Conservation (phyloP, 2,329 filamentous ascomycete genomes). For the Alternaria gaisen region DNA sequence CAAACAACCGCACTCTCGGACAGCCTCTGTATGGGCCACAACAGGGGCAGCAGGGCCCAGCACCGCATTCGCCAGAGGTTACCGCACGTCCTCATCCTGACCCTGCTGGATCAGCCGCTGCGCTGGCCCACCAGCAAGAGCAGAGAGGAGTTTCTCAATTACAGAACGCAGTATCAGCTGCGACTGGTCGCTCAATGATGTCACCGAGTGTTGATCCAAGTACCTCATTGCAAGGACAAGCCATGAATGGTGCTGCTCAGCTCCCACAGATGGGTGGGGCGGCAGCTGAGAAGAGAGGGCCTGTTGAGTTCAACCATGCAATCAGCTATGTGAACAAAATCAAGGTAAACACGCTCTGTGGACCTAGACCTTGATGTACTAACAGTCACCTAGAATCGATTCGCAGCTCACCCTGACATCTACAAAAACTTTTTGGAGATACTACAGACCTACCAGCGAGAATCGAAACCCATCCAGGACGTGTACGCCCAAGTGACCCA, state of each 20-base stretch:
- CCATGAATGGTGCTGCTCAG: conserved; percentile 68
- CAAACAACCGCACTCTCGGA: conserved; percentile 54
- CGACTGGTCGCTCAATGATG: conserved; percentile 63
- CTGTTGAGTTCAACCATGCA: conserved; percentile 98
- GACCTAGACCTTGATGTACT: conserved; percentile 11
- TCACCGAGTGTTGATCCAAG: conserved; percentile 58
- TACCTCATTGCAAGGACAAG: conserved; percentile 64
- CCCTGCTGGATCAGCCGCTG: conserved; percentile 53
- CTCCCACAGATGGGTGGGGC: conserved; percentile 65
- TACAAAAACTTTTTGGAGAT: conserved; percentile 99
- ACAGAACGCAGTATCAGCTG: conserved; percentile 70
- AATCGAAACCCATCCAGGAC: conserved; percentile 98
- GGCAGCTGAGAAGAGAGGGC: conserved; percentile 79
- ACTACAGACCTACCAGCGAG: conserved; percentile 94
- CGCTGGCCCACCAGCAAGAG: conserved; percentile 67
- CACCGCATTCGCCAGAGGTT: conserved; percentile 50
- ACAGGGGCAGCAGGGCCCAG: conserved; percentile 43
- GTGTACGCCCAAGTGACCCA: conserved; percentile 97
- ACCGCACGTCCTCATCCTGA: conserved; percentile 50
- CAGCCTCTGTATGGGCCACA: conserved; percentile 50
- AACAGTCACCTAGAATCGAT: conserved; percentile 76
- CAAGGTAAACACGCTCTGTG: conserved; percentile 70
- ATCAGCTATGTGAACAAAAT: conserved; percentile 99
- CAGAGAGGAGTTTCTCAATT: conserved; percentile 72
- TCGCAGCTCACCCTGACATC: conserved; percentile 94